Evolutionary conservation across 257 asterid species (phyloP).

Genomic region (Capsicum rhomboideum): DNA sequence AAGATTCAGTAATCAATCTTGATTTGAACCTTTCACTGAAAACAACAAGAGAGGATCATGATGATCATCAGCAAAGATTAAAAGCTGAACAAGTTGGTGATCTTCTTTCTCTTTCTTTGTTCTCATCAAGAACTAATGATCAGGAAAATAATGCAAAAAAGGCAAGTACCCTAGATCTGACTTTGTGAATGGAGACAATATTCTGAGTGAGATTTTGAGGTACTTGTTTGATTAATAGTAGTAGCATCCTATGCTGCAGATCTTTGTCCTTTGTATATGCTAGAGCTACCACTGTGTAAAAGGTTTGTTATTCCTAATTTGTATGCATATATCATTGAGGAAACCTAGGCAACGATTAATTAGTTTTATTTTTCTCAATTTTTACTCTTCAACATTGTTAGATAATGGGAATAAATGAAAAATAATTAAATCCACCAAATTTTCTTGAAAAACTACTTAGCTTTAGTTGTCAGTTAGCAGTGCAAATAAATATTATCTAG

Average conservation of each 20-base stretch:
- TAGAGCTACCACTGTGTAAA: constrained; percentile 1
- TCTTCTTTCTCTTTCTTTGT: constrained; percentile 52
- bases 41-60: constrained; percentile 12
- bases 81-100: constrained; percentile 26
- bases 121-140: constrained; percentile 27
- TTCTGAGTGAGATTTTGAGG: constrained; percentile 71
- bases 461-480: not conserved
- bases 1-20: constrained; percentile 31
- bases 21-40: constrained; percentile 61
- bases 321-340: constrained; percentile 21
- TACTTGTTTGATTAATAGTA: constrained; percentile 13
- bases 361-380: not conserved
- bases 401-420: not conserved
- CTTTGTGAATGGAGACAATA: constrained; percentile 64
- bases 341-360: not conserved
- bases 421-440: not conserved
- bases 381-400: constrained; percentile 5
- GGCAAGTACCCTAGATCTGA: constrained; percentile 57
- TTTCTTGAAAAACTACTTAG: not conserved
- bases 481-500: not conserved
- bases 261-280: constrained; percentile 19
- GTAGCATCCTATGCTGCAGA: not conserved
- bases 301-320: constrained; percentile 33
- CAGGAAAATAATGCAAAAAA: constrained; percentile 17
- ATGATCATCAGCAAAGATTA: not conserved